Evolutionary conservation across 2,329 filamentous ascomycete species (phyloP), one percentile per base, ranked within the genome.

Genomic region (Monilinia vaccinii-corymbosi): DNA sequence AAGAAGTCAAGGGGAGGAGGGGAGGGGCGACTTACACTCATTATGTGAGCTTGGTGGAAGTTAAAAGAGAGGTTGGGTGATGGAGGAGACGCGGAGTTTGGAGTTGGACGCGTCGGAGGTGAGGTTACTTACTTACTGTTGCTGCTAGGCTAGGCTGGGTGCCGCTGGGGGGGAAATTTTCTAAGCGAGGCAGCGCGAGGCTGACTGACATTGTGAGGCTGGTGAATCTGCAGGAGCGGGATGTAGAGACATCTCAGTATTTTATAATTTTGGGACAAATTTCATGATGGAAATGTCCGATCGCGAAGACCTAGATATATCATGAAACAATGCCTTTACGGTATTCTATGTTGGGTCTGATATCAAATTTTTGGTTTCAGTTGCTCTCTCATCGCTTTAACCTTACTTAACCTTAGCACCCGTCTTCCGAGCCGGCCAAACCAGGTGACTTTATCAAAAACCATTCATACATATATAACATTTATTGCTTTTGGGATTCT

Each of bases 1-100:
- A n/a, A 21, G 2, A n/a, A 21, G 40, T 3, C 18, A 13, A 21
- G 16, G 9, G 42, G 21, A 55, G 14, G 25, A 23, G 32, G 28
- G 14, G 25, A 23, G 32, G 28, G 56, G 62, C 59, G 34, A 56
- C 67, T 63, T 71, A 75, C 74, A 70, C 72, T 73, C 74, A 76
- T 76, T 53, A 59, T 51, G 60, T 63, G 60, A 56, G 53, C 32
- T 38, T 32, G 32, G n/a, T 36, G 23, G 21, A n/a, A 10, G n/a
- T 36, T 57, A 32, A 10, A 23, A 57, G 32, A 49, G 25, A 25
- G 14, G n/a, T 21, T 21, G 50, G 36, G 25, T 53, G 23, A 23
- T 53, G 38, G 31, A 56, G 56, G 58, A 65, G 42, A 67, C 53
- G 67, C 60, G 45, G 48, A 58, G 47, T 51, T 51, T 45, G 25